Percentiles rank a stretch among this genome's conserved stretches.
Evolutionary conservation across 2,329 filamentous ascomycete genomes (phyloP).

Genomic region (Diaporthe sp.): DNA sequence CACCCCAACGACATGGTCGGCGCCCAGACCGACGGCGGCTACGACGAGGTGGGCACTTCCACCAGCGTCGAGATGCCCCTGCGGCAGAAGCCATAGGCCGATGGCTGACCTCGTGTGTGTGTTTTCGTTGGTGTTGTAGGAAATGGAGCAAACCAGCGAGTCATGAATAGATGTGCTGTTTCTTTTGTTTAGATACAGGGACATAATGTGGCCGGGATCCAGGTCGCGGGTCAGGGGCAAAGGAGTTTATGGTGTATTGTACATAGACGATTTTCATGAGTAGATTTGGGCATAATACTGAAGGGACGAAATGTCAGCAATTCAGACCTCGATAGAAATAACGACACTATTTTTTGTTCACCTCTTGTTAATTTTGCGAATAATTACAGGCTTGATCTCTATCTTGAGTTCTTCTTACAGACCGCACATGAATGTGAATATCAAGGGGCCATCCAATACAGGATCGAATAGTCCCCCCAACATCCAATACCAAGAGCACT

Average conservation of each 20-base stretch:
- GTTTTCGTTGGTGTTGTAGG: no score
- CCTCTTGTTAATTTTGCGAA: neutral
- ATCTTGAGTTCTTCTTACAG: neutral
- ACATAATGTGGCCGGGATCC: neutral
- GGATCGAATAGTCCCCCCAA: neutral
- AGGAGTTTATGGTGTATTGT: neutral
- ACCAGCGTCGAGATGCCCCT: constrained; percentile 27
- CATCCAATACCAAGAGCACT: neutral
- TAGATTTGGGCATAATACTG: neutral
- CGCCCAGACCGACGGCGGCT: neutral
- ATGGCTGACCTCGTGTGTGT: neutral
- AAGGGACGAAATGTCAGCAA: neutral
- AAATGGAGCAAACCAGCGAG: neutral
- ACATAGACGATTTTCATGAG: constrained; percentile 2
- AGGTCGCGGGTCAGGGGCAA: neutral
- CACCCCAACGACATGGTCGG: constrained; percentile 19
- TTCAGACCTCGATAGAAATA: neutral
- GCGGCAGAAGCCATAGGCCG: neutral
- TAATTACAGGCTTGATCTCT: neutral
- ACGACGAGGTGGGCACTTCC: constrained; percentile 12
- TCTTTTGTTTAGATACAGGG: neutral
- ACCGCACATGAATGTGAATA: neutral
- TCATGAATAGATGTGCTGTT: neutral
- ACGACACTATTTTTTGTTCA: neutral
- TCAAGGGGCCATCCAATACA: neutral